Percentiles rank a stretch among this genome's conserved stretches.
These are phyloP conservation scores for Coleophoma crateriformis DNA, from an alignment of 2,329 filamentous ascomycete genomes.

Conservation along the genomic window DNA sequence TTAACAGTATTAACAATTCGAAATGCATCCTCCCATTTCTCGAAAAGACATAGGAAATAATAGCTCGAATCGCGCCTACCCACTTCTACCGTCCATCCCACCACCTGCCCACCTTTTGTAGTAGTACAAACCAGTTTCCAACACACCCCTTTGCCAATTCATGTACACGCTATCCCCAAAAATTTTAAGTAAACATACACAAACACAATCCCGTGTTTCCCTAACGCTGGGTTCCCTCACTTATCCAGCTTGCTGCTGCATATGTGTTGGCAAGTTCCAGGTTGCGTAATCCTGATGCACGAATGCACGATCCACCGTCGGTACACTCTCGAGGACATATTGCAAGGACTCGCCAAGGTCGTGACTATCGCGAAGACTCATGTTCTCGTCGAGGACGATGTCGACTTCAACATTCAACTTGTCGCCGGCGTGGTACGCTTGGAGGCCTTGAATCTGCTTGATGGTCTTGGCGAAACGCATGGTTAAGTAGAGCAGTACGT, in stretches of 20 bases:
- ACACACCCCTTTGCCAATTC: no score
- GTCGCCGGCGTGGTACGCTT: conserved; percentile 56
- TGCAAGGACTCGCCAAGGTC: conserved; percentile 59
- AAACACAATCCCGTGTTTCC: no score
- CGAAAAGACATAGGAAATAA: no score
- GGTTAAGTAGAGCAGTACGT: conserved; percentile 55
- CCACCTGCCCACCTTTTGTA: no score
- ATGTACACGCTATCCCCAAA: no score
- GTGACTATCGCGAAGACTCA: conserved; percentile 45
- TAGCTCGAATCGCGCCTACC: no score
- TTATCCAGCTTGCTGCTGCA: conserved; percentile 26
- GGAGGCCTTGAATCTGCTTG: conserved; percentile 46
- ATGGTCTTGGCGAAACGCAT: conserved; percentile 50
- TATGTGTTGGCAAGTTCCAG: conserved; percentile 28
- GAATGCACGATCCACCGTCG: conserved; percentile 32
- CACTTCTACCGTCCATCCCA: no score
- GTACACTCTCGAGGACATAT: conserved; percentile 50
- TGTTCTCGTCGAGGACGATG: conserved; percentile 48
- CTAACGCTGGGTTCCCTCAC: not conserved
- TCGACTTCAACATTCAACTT: conserved; percentile 59
- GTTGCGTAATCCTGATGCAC: conserved; percentile 33
- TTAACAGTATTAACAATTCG: no score
- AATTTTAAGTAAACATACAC: no score
- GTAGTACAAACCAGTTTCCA: no score
- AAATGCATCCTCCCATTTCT: no score